phyloP scores from a whole-genome alignment of 805 yeast genomes.

The Kodamaea laetipori region DNA sequence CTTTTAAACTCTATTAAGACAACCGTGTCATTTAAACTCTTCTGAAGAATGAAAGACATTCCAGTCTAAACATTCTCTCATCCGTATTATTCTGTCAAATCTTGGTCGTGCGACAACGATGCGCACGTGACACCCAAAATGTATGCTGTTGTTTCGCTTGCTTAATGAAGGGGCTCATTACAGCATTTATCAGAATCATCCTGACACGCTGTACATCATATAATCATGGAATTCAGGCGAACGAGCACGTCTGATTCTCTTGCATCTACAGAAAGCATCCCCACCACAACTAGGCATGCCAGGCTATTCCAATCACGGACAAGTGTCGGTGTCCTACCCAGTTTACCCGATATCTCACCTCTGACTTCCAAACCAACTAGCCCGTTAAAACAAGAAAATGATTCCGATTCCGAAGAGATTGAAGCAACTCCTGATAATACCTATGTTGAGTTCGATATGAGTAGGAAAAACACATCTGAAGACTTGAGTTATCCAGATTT shows the following conservation, averaged over 20 bases:
- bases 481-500: neutral
- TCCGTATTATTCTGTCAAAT: no score
- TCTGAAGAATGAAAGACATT: no score
- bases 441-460: conserved; percentile 35
- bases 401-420: conserved; percentile 5
- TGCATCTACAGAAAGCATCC: conserved; percentile 12
- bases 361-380: conserved; percentile 3
- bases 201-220: no score
- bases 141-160: neutral
- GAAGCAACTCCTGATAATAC: conserved; percentile 16
- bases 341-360: conserved; percentile 19
- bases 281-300: conserved; percentile 10
- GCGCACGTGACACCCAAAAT: conserved; percentile 1
- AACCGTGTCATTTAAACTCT: no score
- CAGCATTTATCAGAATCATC: neutral
- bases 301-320: conserved; percentile 20
- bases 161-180: no score
- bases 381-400: conserved; percentile 1
- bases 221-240: conserved; percentile 12
- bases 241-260: conserved; percentile 14
- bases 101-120: no score
- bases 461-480: conserved; percentile 13
- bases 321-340: conserved; percentile 25
- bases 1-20: no score
- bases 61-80: no score